Evolutionary conservation across 2,329 filamentous ascomycete species (phyloP).

Genomic region (Xylaria multiplex): DNA sequence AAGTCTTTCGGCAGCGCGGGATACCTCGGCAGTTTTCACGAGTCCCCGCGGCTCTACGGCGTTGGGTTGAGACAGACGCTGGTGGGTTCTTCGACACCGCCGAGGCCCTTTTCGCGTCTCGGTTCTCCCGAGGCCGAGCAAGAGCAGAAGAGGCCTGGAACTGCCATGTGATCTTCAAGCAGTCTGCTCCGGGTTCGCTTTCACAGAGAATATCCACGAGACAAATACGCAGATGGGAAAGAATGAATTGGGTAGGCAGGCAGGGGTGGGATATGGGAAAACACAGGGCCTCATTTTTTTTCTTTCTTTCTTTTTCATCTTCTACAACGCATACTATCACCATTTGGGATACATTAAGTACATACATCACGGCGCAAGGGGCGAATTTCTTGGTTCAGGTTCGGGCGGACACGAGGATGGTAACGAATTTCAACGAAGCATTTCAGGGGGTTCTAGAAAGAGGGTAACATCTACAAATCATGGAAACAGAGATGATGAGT

Average conservation of each 20-base stretch:
- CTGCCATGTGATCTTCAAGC: conserved; percentile 20
- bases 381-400: not conserved
- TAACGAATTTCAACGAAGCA: not conserved
- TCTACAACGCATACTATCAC: not conserved
- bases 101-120: conserved; percentile 27
- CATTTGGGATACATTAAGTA: not conserved
- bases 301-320: conserved; percentile 1
- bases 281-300: not conserved
- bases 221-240: not conserved
- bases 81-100: conserved; percentile 36
- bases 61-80: conserved; percentile 41
- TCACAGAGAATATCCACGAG: not conserved
- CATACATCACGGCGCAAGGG: not conserved
- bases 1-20: conserved; percentile 48
- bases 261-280: not conserved
- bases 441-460: not conserved
- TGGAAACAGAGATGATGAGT: not conserved
- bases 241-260: not conserved
- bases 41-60: conserved; percentile 41
- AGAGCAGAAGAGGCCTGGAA: conserved; percentile 35
- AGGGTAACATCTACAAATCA: conserved; percentile 1
- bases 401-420: not conserved
- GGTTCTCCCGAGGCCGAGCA: conserved; percentile 5
- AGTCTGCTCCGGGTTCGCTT: not conserved
- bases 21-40: conserved; percentile 46